A percentile compares a stretch with the other conserved stretches of the same genome.
Conservation (phyloP, 345 rosid species). For the Moringa oleifera region DNA sequence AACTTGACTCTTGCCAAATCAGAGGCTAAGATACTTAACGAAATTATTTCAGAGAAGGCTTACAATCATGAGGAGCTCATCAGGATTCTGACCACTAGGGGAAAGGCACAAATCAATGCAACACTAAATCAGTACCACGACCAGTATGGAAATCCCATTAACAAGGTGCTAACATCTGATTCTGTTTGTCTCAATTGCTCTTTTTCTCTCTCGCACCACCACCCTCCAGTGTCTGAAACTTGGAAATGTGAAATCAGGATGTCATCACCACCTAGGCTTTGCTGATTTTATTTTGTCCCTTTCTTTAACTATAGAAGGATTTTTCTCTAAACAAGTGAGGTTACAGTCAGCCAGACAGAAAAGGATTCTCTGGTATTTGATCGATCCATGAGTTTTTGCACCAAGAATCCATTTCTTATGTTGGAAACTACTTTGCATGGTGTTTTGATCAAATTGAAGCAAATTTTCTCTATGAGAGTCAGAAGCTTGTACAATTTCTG, state of each 20-base stretch:
- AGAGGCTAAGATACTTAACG: conserved; percentile 62
- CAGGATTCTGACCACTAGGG: conserved; percentile 63
- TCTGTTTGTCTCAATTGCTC: not conserved
- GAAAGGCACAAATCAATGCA: conserved; percentile 76
- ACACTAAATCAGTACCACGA: conserved; percentile 66
- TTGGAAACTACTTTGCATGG: too few species aligned
- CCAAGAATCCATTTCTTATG: too few species aligned
- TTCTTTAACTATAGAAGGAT: too few species aligned
- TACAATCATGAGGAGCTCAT: conserved; percentile 57
- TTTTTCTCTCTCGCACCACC: too few species aligned
- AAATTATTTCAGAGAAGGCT: conserved; percentile 52
- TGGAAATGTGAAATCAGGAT: not conserved
- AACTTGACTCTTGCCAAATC: conserved; percentile 62
- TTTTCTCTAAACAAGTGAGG: too few species aligned
- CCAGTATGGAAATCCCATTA: conserved; percentile 50
- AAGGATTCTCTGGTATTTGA: too few species aligned
- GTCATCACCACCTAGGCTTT: too few species aligned
- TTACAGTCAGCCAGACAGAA: too few species aligned
- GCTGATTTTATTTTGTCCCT: not conserved
- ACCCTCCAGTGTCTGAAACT: not conserved
- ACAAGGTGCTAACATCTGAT: conserved; percentile 35
- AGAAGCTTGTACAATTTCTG: too few species aligned
- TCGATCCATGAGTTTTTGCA: too few species aligned
- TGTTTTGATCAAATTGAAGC: not conserved
- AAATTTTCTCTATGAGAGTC: not conserved